phyloP scores from a whole-genome alignment of 768 basidiomycete genomes.

The Piloderma croceum region DNA sequence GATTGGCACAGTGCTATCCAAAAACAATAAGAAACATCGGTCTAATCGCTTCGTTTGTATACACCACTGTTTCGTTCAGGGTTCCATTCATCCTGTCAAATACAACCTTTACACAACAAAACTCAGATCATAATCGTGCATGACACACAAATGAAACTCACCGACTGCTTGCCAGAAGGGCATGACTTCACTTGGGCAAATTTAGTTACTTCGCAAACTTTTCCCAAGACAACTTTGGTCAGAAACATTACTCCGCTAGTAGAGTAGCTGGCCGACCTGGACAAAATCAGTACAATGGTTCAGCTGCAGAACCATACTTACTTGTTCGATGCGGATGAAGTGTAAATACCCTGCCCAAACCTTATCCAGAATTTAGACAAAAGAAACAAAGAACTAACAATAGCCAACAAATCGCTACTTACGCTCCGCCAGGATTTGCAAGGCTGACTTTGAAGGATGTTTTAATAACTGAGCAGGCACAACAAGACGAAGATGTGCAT shows the following conservation, averaged over 20 bases:
- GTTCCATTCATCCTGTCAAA: slow-evolving; percentile 5
- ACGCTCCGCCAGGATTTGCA: slow-evolving; percentile 25
- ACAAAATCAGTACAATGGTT: slow-evolving; percentile 1
- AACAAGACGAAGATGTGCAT: slow-evolving; percentile 19
- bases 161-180: slow-evolving; percentile 26
- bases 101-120: slow-evolving; percentile 4
- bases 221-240: slow-evolving; percentile 28
- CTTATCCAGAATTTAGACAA: slow-evolving; percentile 10
- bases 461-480: slow-evolving; percentile 24
- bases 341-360: slow-evolving; percentile 29
- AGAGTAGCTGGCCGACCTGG: slow-evolving; percentile 21
- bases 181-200: slow-evolving; percentile 23
- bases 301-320: too few species aligned
- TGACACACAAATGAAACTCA: slow-evolving; percentile 12
- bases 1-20: too few species aligned
- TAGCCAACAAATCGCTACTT: too few species aligned
- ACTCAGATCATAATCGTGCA: background rate
- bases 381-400: too few species aligned
- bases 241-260: slow-evolving; percentile 22
- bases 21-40: slow-evolving; percentile 33
- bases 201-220: slow-evolving; percentile 13
- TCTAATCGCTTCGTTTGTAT: slow-evolving; percentile 28
- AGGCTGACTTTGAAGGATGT: slow-evolving; percentile 30
- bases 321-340: too few species aligned
- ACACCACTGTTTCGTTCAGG: slow-evolving; percentile 28